Conservation (phyloP, 345 rosid genomes). For the Salix exigua region DNA sequence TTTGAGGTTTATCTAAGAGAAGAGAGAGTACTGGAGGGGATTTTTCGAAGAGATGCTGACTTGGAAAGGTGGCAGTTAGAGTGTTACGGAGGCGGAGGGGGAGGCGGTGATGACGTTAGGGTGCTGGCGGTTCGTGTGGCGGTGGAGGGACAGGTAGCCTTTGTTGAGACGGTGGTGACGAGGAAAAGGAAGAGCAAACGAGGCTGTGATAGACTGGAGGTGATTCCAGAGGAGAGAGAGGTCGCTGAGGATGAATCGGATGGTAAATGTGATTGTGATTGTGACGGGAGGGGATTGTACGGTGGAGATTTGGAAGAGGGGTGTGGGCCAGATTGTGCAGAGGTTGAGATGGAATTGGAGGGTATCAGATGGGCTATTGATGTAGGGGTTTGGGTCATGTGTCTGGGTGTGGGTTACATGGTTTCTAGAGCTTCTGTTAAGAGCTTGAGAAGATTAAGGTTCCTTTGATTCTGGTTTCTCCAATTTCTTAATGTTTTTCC, state of each 20-base stretch:
- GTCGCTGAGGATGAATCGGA: conserved; percentile 27
- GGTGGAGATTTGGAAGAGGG: conserved; percentile 18
- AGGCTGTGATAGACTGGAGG: conserved; percentile 45
- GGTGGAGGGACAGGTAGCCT: conserved; percentile 51
- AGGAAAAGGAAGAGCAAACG: conserved; percentile 20
- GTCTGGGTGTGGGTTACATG: conserved; percentile 70
- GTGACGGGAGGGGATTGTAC: conserved; percentile 20
- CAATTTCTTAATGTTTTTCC: too few relatives aligned
- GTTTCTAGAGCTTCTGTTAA: conserved; percentile 63
- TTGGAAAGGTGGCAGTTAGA: conserved; percentile 58
- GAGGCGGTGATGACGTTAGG: not conserved
- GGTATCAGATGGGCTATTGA: conserved; percentile 76
- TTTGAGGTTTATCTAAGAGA: conserved; percentile 65
- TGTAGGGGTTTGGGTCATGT: conserved; percentile 76
- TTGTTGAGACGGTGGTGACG: conserved; percentile 44
- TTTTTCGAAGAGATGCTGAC: conserved; percentile 45
- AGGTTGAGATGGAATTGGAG: conserved; percentile 45
- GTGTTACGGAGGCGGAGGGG: conserved; percentile 12
- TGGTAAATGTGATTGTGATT: conserved; percentile 31
- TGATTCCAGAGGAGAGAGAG: conserved; percentile 73
- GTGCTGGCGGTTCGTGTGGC: conserved; percentile 47
- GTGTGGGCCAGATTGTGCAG: conserved; percentile 24
- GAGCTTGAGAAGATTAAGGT: conserved; percentile 37
- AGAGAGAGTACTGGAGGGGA: conserved; percentile 60
- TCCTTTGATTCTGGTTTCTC: conserved; percentile 19